Base-by-base conservation (phyloP, 106 monocot genomes). In the Vanilla planifolia region DNA sequence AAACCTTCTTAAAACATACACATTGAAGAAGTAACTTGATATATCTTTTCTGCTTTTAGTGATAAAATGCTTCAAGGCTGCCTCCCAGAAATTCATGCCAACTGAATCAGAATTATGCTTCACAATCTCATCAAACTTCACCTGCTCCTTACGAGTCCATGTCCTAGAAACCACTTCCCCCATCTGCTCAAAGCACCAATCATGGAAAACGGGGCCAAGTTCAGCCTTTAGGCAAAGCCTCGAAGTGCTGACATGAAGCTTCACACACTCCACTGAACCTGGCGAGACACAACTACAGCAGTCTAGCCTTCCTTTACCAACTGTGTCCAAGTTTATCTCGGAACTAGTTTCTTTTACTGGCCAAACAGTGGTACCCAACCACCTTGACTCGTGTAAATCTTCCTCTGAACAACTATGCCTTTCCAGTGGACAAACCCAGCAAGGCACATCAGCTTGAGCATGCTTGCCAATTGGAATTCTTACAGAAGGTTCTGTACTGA, bases 1-100 rank as follows among this genome's bases (percentile, higher is more conserved):
- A 47, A 89, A 83, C 63, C 77, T 48, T 64, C 81, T 81, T 36
- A 67, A 67, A 63, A 88, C 42, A 66, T 71, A 76, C 7, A 88
- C 93, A 57, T 93, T 89, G 69, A 79, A 85, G 74, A 79, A 88
- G 59, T 85, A 93, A 17, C 71, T 79, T 26, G 73, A 76, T 34
- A 93, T 60, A 43, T 84, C 53, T 65, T 45, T 67, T 56, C 67
- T 79, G 43, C 59, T 81, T 67, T 77, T 89, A 34, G 71, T 64
- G 29, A 50, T 55, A 34, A 92, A 81, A 51, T 44, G 27, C 28
- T 71, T 73, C 64, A 77, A 44, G 13, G 77, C 81, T 48, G 50
- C 53, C 6, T 68, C 61, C 84, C 64, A 76, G 58, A 82, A 88
- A 48, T 33, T 77, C 37, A 65, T 82, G 25, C 60, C 57, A 23